Base-by-base conservation (phyloP, 345 rosid genomes). In the Eucalyptus polyanthemos region DNA sequence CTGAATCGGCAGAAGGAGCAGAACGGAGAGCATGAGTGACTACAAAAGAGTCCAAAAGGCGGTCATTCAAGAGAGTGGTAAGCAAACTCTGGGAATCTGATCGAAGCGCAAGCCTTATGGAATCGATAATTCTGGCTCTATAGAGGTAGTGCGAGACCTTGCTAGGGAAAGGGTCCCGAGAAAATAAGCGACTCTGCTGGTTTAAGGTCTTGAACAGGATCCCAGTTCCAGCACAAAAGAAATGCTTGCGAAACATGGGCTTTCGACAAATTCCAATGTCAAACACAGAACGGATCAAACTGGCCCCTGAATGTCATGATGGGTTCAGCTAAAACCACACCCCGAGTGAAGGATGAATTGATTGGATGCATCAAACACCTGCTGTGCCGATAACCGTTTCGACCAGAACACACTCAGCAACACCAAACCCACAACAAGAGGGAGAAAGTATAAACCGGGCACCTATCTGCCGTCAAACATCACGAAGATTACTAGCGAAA, bases 101-200 rank as follows among this genome's bases (percentile, higher is more conserved):
- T 76, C 99, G 96, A 92, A 97, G 93, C 29, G 90, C 76, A 67
- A 97, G 94, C 86, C 98, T 93, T 67, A 96, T 95, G 14, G 95
- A 94, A 49, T 97, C 96, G 42, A 97, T 95, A 87, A 97, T 93
- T 88, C 92, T 91, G 40, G 98, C 98, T 72, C 97, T 92, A 67
- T 91, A 93, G 88, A 97, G 95, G 91, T 97, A 97, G 85, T 94
- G 98, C 40, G 94, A 91, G 89, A 97, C 92, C 90, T 94, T 95
- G 93, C 93, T 96, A 42, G 99, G 91, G 90, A 97, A 97, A 21
- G 98, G 97, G 45, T 93, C 95, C 34, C 98, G 97, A 11, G 90
- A 92, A 90, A 93, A 95, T 88, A 65, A 89, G 81, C 97, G 96
- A 93, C 90, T 34, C 89, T 93, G 95, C 40, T 91, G 94, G 50